Percentiles rank a stretch among this genome's conserved stretches.
These are phyloP conservation scores for Knoxdaviesia proteae DNA, from an alignment of 2,329 filamentous ascomycete species.

Conservation along the genomic window DNA sequence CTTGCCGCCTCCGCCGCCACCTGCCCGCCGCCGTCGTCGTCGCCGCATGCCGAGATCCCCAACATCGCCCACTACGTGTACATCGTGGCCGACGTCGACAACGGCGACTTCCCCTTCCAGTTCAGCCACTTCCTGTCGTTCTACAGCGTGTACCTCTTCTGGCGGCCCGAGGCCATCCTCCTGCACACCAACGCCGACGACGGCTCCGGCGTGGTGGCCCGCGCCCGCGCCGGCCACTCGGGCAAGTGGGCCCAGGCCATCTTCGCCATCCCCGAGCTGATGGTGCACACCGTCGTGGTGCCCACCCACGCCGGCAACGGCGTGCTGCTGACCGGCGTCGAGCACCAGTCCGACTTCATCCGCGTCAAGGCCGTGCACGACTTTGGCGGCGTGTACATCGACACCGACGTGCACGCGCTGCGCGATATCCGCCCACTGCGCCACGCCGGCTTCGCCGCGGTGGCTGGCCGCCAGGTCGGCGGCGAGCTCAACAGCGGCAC, in stretches of 20 bases:
- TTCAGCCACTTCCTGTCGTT: conserved; percentile 10
- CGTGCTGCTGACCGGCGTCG: conserved; percentile 3
- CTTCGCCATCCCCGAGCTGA: conserved; percentile 7
- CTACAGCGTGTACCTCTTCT: conserved; percentile 7
- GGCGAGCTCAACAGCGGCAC: conserved; percentile 8
- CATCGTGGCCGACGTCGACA: conserved; percentile 5
- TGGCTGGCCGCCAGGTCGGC: conserved; percentile 6
- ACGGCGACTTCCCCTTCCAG: conserved; percentile 7
- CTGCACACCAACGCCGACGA: conserved; percentile 10
- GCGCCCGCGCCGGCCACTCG: conserved; percentile 3
- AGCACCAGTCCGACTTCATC: conserved; percentile 9
- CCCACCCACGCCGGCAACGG: conserved; percentile 6
- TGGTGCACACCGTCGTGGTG: background rate
- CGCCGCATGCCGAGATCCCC: conserved; percentile 10
- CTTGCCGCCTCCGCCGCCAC: no score
- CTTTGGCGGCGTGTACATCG: conserved; percentile 8
- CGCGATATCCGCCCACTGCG: conserved; percentile 5
- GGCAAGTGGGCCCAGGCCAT: conserved; percentile 9
- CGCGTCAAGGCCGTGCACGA: conserved; percentile 7
- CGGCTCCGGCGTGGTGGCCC: background rate
- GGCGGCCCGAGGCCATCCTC: conserved; percentile 8
- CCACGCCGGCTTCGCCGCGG: conserved; percentile 5
- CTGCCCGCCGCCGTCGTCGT: no score
- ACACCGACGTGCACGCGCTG: conserved; percentile 7
- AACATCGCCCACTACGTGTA: conserved; percentile 10